Evolutionary conservation across 306 rosid genomes (phyloP).

Genomic region (Dryas drummondii): DNA sequence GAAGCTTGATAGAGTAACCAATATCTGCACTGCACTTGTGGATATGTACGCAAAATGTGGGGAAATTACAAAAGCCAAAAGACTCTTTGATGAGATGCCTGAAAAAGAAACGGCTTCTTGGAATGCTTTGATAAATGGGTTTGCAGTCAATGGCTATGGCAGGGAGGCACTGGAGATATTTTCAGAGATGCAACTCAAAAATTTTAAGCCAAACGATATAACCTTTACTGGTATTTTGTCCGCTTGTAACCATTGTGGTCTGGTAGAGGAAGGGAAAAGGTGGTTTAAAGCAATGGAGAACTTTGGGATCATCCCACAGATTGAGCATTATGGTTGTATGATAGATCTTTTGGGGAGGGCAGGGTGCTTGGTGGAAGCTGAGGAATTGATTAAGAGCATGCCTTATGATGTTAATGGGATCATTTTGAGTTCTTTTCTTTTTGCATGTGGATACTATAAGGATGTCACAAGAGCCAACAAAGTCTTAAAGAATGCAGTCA

Average conservation of each 20-base stretch:
- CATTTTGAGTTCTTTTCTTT: slow-evolving; percentile 63
- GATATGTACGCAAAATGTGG: slow-evolving; percentile 84
- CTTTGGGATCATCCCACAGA: slow-evolving; percentile 50
- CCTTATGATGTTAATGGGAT: slow-evolving; percentile 60
- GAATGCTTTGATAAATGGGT: slow-evolving; percentile 79
- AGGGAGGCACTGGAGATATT: slow-evolving; percentile 59
- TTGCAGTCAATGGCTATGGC: slow-evolving; percentile 65
- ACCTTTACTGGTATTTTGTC: slow-evolving; percentile 60
- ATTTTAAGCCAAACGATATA: slow-evolving; percentile 45
- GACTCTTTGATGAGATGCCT: slow-evolving; percentile 42
- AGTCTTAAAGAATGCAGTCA: slow-evolving; percentile 42
- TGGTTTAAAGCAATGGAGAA: slow-evolving; percentile 54
- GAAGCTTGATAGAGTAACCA: slow-evolving; percentile 39
- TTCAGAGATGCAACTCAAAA: slow-evolving; percentile 38
- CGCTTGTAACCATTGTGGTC: slow-evolving; percentile 69
- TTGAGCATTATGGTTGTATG: slow-evolving; percentile 81
- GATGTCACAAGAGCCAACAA: slow-evolving; percentile 60
- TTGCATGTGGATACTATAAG: slow-evolving; percentile 55
- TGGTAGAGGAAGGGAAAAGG: slow-evolving; percentile 64
- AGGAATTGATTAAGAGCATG: slow-evolving; percentile 52
- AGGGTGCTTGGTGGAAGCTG: slow-evolving; percentile 73
- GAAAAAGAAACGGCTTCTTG: slow-evolving; percentile 54
- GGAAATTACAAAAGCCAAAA: slow-evolving; percentile 46
- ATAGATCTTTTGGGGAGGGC: slow-evolving; percentile 69
- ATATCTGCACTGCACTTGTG: slow-evolving; percentile 51